phyloP scores from a whole-genome alignment of 148 eudicot genomes.

The Hydrangea macrophylla region DNA sequence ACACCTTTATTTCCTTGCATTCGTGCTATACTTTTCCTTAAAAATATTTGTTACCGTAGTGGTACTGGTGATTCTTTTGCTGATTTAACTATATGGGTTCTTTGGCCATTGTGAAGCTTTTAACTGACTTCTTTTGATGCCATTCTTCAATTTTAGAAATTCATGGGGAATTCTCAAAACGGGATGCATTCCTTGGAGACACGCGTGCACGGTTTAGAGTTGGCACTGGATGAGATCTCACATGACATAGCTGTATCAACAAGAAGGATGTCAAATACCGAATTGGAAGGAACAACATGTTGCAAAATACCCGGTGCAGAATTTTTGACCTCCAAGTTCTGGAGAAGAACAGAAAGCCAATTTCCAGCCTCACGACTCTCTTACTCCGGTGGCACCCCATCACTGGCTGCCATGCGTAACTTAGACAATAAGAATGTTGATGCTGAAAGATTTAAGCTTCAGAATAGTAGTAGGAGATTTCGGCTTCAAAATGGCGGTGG shows the following conservation, averaged over 20 bases:
- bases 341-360: slow-evolving; percentile 58
- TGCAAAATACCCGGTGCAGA: slow-evolving; percentile 79
- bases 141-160: slow-evolving; percentile 43
- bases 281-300: slow-evolving; percentile 53
- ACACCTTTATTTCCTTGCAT: not conserved
- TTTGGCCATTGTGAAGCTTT: not conserved
- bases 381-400: slow-evolving; percentile 30
- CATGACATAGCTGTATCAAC: slow-evolving; percentile 74
- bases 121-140: slow-evolving; percentile 9
- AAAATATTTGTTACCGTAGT: too few species aligned
- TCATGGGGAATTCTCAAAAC: slow-evolving; percentile 80
- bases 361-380: slow-evolving; percentile 41
- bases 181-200: slow-evolving; percentile 79
- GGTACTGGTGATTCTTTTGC: not conserved
- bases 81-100: not conserved
- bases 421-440: slow-evolving; percentile 24
- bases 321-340: slow-evolving; percentile 70
- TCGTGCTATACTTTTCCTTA: not conserved
- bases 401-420: slow-evolving; percentile 24
- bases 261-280: slow-evolving; percentile 54
- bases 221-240: slow-evolving; percentile 79
- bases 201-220: slow-evolving; percentile 87
- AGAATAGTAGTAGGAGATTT: slow-evolving; percentile 48
- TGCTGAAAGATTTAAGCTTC: slow-evolving; percentile 25
- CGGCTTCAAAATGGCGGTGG: slow-evolving; percentile 47